These are phyloP conservation scores for Linaria vulgaris DNA, from an alignment of 257 asterid species.

Conservation along the genomic window DNA sequence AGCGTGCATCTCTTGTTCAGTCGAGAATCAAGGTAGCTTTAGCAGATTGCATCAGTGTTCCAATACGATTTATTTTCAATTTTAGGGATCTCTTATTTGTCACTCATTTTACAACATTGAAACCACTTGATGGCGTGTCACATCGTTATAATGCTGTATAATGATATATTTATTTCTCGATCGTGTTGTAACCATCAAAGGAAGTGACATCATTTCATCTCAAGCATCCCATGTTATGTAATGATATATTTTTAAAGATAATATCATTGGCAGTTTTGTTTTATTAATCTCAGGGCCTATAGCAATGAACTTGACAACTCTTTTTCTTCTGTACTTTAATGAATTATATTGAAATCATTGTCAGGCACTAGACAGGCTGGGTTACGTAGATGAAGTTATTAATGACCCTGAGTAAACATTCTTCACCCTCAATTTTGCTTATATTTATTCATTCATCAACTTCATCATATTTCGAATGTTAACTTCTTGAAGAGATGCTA, in stretches of 20 bases:
- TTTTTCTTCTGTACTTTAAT: not conserved
- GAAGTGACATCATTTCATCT: constrained; percentile 13
- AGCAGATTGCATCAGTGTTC: constrained; percentile 12
- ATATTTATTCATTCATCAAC: constrained; percentile 14
- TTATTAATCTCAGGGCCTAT: not conserved
- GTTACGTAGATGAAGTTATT: constrained; percentile 76
- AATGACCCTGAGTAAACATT: constrained; percentile 92
- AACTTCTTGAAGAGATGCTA: constrained; percentile 11
- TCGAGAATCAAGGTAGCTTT: constrained; percentile 89
- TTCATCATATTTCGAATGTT: constrained; percentile 22
- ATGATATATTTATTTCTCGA: not conserved
- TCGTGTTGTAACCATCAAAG: not conserved
- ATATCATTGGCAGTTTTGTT: not conserved
- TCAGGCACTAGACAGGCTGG: constrained; percentile 95
- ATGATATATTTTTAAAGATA: not conserved
- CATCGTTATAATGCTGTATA: no score
- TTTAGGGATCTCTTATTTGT: constrained; percentile 17
- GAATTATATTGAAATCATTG: constrained; percentile 19
- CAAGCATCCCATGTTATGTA: no score
- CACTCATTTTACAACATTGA: constrained; percentile 13
- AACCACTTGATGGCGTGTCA: constrained; percentile 13
- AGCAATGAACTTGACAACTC: not conserved
- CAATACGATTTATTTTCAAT: constrained; percentile 5
- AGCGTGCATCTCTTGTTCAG: constrained; percentile 99
- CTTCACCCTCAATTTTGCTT: constrained; percentile 16